phyloP scores from a whole-genome alignment of 371 early-diverging fungal genomes.

The Zychaea mexicana region DNA sequence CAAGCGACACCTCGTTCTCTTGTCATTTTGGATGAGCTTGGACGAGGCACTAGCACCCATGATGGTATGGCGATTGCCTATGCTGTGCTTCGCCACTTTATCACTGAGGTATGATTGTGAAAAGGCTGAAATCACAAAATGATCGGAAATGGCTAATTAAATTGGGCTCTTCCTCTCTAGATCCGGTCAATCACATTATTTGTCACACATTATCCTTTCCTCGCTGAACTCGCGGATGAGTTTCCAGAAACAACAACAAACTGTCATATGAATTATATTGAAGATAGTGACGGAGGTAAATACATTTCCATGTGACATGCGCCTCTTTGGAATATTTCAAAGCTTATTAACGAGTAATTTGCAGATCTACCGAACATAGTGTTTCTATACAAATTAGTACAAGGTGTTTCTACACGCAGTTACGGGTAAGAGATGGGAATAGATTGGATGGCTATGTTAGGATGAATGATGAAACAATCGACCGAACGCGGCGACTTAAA shows the following conservation, averaged over 20 bases:
- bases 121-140: too few relatives aligned
- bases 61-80: constrained; percentile 95
- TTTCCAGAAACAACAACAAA: constrained; percentile 46
- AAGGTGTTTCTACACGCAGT: constrained; percentile 75
- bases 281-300: constrained; percentile 35
- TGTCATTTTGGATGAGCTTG: constrained; percentile 97
- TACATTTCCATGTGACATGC: too few relatives aligned
- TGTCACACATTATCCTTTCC: constrained; percentile 78
- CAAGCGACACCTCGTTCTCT: constrained; percentile 70
- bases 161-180: constrained; percentile 6
- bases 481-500: not conserved
- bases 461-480: constrained; percentile 37
- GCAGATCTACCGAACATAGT: constrained; percentile 51
- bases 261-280: constrained; percentile 78
- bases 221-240: constrained; percentile 49
- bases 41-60: constrained; percentile 93
- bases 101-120: constrained; percentile 62
- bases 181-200: constrained; percentile 57
- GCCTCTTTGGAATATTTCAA: too few relatives aligned
- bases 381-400: constrained; percentile 86
- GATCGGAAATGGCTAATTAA: too few relatives aligned
- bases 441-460: constrained; percentile 20
- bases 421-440: constrained; percentile 62
- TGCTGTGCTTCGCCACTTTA: constrained; percentile 81
- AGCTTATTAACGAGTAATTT: too few relatives aligned